Percentiles rank a stretch among this genome's conserved stretches.
Evolutionary conservation across 1,284 basidiomycete species (phyloP).

Genomic region (Vanrija humicola): DNA sequence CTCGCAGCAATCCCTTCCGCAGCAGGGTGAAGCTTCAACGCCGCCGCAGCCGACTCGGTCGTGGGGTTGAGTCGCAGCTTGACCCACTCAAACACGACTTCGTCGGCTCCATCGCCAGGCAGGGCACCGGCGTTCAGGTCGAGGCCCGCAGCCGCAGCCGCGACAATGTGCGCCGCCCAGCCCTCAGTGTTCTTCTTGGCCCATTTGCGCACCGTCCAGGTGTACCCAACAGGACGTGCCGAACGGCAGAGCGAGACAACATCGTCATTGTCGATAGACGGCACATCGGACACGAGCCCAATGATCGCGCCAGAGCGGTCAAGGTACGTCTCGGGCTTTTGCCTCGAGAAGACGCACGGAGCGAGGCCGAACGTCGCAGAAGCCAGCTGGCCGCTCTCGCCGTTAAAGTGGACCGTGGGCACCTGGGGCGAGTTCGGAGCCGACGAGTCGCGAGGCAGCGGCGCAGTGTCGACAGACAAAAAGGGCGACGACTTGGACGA

Average conservation of each 20-base stretch:
- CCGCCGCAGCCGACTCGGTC: slow-evolving; percentile 7
- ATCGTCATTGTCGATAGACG: background rate
- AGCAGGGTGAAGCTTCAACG: slow-evolving; percentile 9
- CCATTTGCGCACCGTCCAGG: slow-evolving; percentile 79
- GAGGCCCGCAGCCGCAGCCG: slow-evolving; percentile 38
- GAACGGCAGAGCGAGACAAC: slow-evolving; percentile 16
- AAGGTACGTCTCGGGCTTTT: slow-evolving; percentile 21
- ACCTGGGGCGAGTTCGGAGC: slow-evolving; percentile 3
- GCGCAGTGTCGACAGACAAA: background rate
- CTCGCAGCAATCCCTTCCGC: background rate
- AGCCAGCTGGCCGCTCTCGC: slow-evolving; percentile 15
- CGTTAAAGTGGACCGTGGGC: slow-evolving; percentile 6
- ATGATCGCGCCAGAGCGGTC: slow-evolving; percentile 33
- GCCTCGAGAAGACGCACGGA: slow-evolving; percentile 28
- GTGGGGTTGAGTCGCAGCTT: slow-evolving; percentile 26
- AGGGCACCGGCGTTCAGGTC: slow-evolving; percentile 28
- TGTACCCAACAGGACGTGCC: slow-evolving; percentile 55
- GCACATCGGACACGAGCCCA: slow-evolving; percentile 18
- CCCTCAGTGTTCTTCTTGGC: slow-evolving; percentile 56
- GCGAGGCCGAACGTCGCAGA: slow-evolving; percentile 44
- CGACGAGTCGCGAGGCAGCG: background rate
- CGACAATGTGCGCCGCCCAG: slow-evolving; percentile 40
- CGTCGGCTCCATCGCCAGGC: slow-evolving; percentile 28
- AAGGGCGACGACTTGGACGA: slow-evolving; percentile 1
- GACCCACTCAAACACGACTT: slow-evolving; percentile 50